These are phyloP conservation scores for Capsicum chinense DNA, from an alignment of 257 asterid species.

Conservation along the genomic window DNA sequence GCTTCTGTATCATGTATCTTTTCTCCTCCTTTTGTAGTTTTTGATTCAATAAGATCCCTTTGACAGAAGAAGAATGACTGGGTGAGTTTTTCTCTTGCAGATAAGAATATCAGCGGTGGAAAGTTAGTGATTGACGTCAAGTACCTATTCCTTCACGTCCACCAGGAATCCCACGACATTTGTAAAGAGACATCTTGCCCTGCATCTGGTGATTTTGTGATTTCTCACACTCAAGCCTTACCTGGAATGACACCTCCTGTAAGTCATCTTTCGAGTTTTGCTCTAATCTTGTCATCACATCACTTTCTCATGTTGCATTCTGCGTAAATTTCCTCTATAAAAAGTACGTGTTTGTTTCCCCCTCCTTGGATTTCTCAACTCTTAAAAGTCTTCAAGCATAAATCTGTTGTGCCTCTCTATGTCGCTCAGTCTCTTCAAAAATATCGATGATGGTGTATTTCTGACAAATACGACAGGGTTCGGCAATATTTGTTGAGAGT, in stretches of 20 bases:
- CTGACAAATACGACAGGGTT: too few relatives aligned
- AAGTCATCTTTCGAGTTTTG: slow-evolving; percentile 29
- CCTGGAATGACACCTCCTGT: slow-evolving; percentile 47
- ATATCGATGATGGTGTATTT: too few relatives aligned
- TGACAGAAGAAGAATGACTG: neutral
- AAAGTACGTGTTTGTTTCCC: neutral
- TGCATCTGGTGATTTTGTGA: slow-evolving; percentile 44
- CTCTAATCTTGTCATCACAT: neutral
- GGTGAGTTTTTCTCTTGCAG: slow-evolving; percentile 33
- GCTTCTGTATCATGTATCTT: neutral
- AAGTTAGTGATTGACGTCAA: slow-evolving; percentile 43
- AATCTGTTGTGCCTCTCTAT: neutral
- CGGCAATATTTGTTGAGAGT: too few relatives aligned
- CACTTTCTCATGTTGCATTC: neutral
- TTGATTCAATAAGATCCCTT: neutral
- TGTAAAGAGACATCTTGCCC: slow-evolving; percentile 46
- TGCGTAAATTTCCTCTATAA: slow-evolving; percentile 1
- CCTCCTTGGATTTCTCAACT: neutral
- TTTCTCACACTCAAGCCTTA: slow-evolving; percentile 42
- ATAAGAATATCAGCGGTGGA: slow-evolving; percentile 40
- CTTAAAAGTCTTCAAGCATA: neutral
- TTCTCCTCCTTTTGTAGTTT: neutral
- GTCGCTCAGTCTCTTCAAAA: too few relatives aligned
- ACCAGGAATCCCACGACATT: slow-evolving; percentile 43
- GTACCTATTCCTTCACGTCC: slow-evolving; percentile 43